phyloP scores from a whole-genome alignment of 331 rosid species.

The Stylosanthes scabra region DNA sequence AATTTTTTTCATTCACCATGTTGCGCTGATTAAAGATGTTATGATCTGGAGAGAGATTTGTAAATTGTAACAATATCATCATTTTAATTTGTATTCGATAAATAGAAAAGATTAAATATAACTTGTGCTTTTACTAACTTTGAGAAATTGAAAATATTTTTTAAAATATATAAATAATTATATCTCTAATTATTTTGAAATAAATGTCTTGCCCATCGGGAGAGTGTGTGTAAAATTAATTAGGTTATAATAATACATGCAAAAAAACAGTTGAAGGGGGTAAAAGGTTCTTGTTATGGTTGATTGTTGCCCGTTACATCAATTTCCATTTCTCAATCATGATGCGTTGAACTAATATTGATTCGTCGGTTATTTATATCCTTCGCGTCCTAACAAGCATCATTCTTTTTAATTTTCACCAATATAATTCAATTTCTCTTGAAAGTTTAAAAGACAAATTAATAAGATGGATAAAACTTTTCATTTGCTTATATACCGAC shows the following conservation, averaged over 20 bases:
- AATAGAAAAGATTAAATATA: too few species aligned
- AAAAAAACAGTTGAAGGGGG: too few species aligned
- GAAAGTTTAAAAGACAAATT: background rate
- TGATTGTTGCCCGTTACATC: constrained; percentile 28
- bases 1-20: constrained; percentile 29
- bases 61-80: too few species aligned
- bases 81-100: too few species aligned
- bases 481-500: background rate
- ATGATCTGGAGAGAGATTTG: too few species aligned
- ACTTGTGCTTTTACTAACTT: too few species aligned
- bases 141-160: too few species aligned
- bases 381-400: constrained; percentile 27
- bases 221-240: background rate
- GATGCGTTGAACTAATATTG: constrained; percentile 35
- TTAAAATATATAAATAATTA: too few species aligned
- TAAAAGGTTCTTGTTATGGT: too few species aligned
- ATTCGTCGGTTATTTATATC: constrained; percentile 50
- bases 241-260: too few species aligned
- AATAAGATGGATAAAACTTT: background rate
- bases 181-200: constrained; percentile 23
- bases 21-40: too few species aligned
- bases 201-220: constrained; percentile 53
- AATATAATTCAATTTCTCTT: background rate
- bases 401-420: background rate
- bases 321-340: constrained; percentile 38